Evolutionary conservation across 805 yeast species (phyloP), one percentile per base, ranked within the genome.

Genomic region (Ogataea paradorogensis): DNA sequence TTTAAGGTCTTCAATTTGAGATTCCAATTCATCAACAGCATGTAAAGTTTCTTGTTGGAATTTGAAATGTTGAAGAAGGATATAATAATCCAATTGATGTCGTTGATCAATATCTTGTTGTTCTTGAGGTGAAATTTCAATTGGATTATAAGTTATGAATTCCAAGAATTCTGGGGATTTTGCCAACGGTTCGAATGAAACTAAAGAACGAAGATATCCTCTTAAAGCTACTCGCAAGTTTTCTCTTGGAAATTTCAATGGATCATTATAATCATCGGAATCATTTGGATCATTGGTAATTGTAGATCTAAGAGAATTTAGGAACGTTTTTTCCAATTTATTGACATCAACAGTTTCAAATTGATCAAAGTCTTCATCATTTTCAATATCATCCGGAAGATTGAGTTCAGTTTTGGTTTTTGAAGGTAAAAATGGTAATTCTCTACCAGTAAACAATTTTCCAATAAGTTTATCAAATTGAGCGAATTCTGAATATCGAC

Each of bases 171-270:
- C 62, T 0, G 67, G 63, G 27, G 80, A 74, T 35, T 73, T 70
- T 1, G 79, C 66, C 0, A 87, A 71, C 32, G 78, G 82, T 5
- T 76, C 70, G 30, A 76, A 73, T 24, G 71, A 65, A 8, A 75
- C 53, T 13, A 90, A 60, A 1, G 70, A 59, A 21, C 72, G 66
- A 33, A 91, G 54, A 53, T 85, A 91, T 0, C 88, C 85, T 33
- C 97, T 69, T 31, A 91, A 67, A 0, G 95, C 76, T 8, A 88
- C 70, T 30, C 98, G 68, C 50, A 87, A 73, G 48, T 79, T 81
- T 58, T 91, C 98, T 21, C 95, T 72, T 2, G 80, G 75, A 22
- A 85, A 66, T 26, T 56, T 59, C 27, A 47, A 25, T 18, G 43
- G 45, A 14, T 47, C 43, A 14, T 45, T 41, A 10, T 37, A 26